Evolutionary conservation across 305 asterid genomes (phyloP).

Genomic region (Andrographis paniculata): DNA sequence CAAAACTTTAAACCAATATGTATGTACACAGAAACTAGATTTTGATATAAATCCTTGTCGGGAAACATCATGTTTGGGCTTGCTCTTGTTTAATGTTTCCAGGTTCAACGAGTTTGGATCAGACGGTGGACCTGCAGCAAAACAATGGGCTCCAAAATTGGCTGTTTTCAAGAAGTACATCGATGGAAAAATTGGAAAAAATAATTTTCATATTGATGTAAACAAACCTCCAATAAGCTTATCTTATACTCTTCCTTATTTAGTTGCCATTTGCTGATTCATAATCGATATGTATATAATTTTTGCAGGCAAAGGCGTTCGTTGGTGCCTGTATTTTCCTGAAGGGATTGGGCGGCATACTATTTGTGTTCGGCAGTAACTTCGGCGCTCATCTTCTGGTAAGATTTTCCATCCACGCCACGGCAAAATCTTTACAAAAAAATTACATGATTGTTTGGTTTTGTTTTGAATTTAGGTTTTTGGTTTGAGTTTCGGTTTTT

Average conservation of each 20-base stretch:
- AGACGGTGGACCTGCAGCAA: conserved; percentile 79
- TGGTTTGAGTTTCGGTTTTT: too few relatives aligned
- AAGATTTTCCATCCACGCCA: conserved; percentile 15
- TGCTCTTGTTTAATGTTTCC: conserved; percentile 5
- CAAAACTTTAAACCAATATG: too few relatives aligned
- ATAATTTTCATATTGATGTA: conserved; percentile 48
- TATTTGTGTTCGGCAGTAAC: conserved; percentile 74
- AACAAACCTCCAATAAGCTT: conserved; percentile 9
- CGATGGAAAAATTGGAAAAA: conserved; percentile 42
- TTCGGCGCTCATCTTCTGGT: conserved; percentile 81
- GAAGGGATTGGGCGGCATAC: conserved; percentile 82
- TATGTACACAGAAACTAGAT: too few relatives aligned
- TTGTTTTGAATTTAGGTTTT: too few relatives aligned
- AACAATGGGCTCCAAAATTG: conserved; percentile 70
- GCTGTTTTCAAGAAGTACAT: conserved; percentile 37
- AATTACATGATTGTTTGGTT: not conserved
- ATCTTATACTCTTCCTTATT: not conserved
- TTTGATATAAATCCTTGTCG: too few relatives aligned
- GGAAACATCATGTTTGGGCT: not conserved
- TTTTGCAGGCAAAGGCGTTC: conserved; percentile 53
- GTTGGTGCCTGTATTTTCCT: conserved; percentile 52
- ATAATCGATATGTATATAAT: not conserved
- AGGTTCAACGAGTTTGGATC: conserved; percentile 83
- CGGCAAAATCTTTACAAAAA: too few relatives aligned
- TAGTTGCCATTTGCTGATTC: not conserved